Base-by-base conservation (phyloP, 768 basidiomycete species). In the Scleroderma citrinum region DNA sequence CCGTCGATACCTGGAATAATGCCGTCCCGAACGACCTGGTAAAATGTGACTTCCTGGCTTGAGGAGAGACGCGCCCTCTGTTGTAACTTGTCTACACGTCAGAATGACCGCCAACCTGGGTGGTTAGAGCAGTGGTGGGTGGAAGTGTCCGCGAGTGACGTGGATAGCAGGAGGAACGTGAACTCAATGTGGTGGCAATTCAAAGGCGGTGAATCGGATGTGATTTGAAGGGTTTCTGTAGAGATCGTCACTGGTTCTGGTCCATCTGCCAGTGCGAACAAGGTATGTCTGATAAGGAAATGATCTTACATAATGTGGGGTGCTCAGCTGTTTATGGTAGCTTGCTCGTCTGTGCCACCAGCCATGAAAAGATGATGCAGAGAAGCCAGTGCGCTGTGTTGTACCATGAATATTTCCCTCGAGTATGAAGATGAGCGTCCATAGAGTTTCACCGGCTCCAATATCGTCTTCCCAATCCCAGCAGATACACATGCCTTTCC, bases 31-130 rank as follows among this genome's bases (percentile, higher is more conserved):
- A 85, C 63, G 31, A 65, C 54, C 49, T 82, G 76, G 66, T 94
- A 95, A 63, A 93, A 93, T 20, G 70, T 69, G 32, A 81, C 71
- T 60, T 95, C 92, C 32, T 6, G 84, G 80, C 66, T 95, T 94
- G 71, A 92, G 83, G 37, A 95, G 67, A n/a, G 92, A 78, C 2
- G 81, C 81, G 14, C 80, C 82, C 56, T 89, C 85, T 53, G 82
- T 83, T 4, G 79, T n/a, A n/a, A n/a, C n/a, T 81, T 5, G 80
- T 71, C 38, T 79, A 71, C n/a, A 94, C 77, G 17, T 84, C 83
- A 3, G 78, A 63, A 59, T 95, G 92, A 0, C 92, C 92, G 17
- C 87, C 90, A 44, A 94, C 90, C 68, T 92, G 87, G 17, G 76
- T 68, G 10, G 63, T 62, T 19, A 85, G 71, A 2, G 75, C 69